Evolutionary conservation across 495 filamentous ascomycete genomes (phyloP).

Genomic region (Lophiotrema nucula): DNA sequence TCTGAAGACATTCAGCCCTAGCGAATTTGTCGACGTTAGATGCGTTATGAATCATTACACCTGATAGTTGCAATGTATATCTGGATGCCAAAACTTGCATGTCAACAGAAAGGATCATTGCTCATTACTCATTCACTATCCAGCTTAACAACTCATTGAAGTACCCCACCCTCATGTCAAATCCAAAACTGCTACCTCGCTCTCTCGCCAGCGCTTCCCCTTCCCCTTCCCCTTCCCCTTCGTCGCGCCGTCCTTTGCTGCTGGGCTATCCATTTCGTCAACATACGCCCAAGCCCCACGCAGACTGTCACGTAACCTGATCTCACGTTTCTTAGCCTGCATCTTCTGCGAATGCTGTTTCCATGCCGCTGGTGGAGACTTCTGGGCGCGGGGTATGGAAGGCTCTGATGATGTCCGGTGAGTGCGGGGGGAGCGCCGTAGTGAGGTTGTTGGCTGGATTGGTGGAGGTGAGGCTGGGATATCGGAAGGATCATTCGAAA

Average conservation of each 20-base stretch:
- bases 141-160: too few species aligned
- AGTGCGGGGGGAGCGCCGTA: slow-evolving; percentile 30
- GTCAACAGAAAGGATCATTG: too few species aligned
- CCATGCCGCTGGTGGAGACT: slow-evolving; percentile 16
- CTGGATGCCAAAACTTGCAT: too few species aligned
- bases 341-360: slow-evolving; percentile 30
- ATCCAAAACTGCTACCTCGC: slow-evolving; percentile 37
- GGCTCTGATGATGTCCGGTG: slow-evolving; percentile 1
- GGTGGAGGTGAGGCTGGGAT: not conserved
- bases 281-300: slow-evolving; percentile 37
- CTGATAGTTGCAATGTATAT: too few species aligned
- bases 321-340: too few species aligned
- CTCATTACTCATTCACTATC: too few species aligned
- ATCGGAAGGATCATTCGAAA: too few species aligned
- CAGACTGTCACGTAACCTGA: slow-evolving; percentile 38
- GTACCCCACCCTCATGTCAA: slow-evolving; percentile 16
- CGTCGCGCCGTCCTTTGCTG: too few species aligned
- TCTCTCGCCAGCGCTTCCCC: slow-evolving; percentile 29
- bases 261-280: too few species aligned
- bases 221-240: slow-evolving; percentile 23
- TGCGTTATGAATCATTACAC: too few species aligned
- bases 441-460: slow-evolving; percentile 1
- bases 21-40: too few species aligned
- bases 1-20: too few species aligned
- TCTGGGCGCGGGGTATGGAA: slow-evolving; percentile 3